Percentiles rank a stretch among this genome's conserved stretches.
phyloP scores from a whole-genome alignment of 345 rosid species.

The Viola odorata region DNA sequence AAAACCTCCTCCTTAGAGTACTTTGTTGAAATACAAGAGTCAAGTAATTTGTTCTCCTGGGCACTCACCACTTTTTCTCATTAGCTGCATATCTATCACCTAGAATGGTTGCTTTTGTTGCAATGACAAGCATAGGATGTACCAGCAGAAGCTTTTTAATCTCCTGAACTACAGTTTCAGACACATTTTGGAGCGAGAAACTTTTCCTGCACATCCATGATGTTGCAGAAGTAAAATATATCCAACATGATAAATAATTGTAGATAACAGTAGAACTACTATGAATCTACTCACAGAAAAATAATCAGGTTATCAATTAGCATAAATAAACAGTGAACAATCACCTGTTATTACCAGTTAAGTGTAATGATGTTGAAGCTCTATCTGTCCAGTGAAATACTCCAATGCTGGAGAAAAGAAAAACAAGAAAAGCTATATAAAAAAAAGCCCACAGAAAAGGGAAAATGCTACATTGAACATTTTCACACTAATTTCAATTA shows the following conservation, averaged over 20 bases:
- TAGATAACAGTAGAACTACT: neutral
- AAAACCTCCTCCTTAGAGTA: neutral
- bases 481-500: too few species aligned
- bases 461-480: neutral
- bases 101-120: slow-evolving; percentile 47
- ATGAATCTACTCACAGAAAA: neutral
- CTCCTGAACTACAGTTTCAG: slow-evolving; percentile 60
- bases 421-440: neutral
- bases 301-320: neutral
- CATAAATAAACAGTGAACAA: neutral
- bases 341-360: slow-evolving; percentile 45
- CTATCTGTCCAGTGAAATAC: slow-evolving; percentile 92
- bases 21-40: neutral
- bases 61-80: slow-evolving; percentile 40
- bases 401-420: slow-evolving; percentile 46
- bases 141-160: slow-evolving; percentile 49
- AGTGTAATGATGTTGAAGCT: slow-evolving; percentile 42
- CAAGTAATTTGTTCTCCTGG: neutral
- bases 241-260: slow-evolving; percentile 4
- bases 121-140: slow-evolving; percentile 67
- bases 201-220: slow-evolving; percentile 45
- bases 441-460: neutral
- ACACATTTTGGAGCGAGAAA: slow-evolving; percentile 53
- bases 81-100: slow-evolving; percentile 33
- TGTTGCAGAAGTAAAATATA: slow-evolving; percentile 1